These are phyloP conservation scores for Niveomyces coronatus DNA, from an alignment of 2,329 filamentous ascomycete genomes.

Conservation along the genomic window DNA sequence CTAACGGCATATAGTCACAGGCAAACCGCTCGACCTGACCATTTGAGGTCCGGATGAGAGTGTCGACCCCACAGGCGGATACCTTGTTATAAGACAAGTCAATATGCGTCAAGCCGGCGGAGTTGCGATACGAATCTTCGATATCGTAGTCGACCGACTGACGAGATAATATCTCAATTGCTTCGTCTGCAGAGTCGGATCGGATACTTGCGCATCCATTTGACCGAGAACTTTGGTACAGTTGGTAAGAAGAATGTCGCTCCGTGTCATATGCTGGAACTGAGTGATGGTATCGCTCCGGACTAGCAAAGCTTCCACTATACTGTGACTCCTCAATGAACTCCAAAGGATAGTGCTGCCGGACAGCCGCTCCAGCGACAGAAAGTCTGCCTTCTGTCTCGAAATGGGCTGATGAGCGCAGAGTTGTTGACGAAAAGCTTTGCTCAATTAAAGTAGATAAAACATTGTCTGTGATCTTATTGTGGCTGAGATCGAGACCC, in stretches of 20 bases:
- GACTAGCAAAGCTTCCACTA: constrained; percentile 35
- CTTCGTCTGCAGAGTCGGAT: constrained; percentile 20
- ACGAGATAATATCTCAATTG: constrained; percentile 16
- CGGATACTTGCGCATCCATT: constrained; percentile 17
- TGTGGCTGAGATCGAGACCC: constrained; percentile 46
- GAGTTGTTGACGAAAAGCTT: constrained; percentile 22
- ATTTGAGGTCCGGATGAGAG: constrained; percentile 30
- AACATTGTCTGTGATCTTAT: constrained; percentile 37
- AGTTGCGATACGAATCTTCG: constrained; percentile 13
- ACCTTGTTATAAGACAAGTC: constrained; percentile 40
- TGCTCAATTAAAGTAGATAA: constrained; percentile 21
- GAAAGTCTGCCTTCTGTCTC: constrained; percentile 36
- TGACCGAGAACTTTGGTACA: constrained; percentile 21
- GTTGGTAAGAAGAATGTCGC: constrained; percentile 14
- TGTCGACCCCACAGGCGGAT: constrained; percentile 31
- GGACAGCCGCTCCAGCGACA: constrained; percentile 18
- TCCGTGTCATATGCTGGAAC: constrained; percentile 30
- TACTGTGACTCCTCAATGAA: constrained; percentile 36
- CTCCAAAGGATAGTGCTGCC: constrained; percentile 30
- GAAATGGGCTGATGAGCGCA: constrained; percentile 29
- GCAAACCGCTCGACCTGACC: constrained; percentile 44
- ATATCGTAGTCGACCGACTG: constrained; percentile 14
- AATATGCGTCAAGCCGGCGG: constrained; percentile 40
- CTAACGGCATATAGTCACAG: constrained; percentile 31
- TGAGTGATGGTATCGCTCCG: constrained; percentile 38